These are phyloP conservation scores for Phytophthora macrochlamydospora DNA, from an alignment of 352 stramenopile genomes.

Conservation along the genomic window DNA sequence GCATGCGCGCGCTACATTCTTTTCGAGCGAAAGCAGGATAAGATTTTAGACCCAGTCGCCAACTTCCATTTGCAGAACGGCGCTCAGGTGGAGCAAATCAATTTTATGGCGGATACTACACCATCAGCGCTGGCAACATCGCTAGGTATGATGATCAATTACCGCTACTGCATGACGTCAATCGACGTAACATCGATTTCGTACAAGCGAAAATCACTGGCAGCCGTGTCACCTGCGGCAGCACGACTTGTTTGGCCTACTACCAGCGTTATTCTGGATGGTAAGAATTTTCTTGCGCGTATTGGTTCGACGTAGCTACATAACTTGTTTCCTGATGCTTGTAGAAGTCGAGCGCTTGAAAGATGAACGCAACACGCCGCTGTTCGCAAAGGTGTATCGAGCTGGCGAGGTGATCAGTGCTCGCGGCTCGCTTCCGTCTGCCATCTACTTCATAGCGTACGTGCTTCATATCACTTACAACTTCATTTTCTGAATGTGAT, in stretches of 20 bases:
- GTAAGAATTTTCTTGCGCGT: conserved; percentile 30
- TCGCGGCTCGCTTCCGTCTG: conserved; percentile 64
- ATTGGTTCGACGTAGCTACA: background rate
- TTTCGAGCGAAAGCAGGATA: conserved; percentile 76
- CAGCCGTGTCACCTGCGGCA: conserved; percentile 60
- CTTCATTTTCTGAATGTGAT: conserved; percentile 1
- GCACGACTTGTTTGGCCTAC: conserved; percentile 63
- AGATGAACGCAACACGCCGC: conserved; percentile 68
- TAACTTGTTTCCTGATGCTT: conserved; percentile 7
- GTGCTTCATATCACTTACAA: conserved; percentile 11
- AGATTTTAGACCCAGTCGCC: conserved; percentile 82
- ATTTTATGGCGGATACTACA: conserved; percentile 78
- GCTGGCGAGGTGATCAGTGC: conserved; percentile 69
- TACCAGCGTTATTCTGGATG: conserved; percentile 63
- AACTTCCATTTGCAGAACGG: conserved; percentile 90
- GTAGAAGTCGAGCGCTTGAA: conserved; percentile 43
- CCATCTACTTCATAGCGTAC: conserved; percentile 85
- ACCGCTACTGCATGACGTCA: conserved; percentile 86
- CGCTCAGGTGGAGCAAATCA: conserved; percentile 85
- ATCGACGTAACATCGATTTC: conserved; percentile 78
- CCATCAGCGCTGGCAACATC: conserved; percentile 45
- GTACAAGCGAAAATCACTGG: conserved; percentile 79
- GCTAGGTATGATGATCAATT: conserved; percentile 89
- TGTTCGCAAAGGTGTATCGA: conserved; percentile 75
- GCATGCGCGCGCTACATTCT: conserved; percentile 81